These are phyloP conservation scores for Apophysomyces trapeziformis DNA, from an alignment of 371 early-diverging fungal species.

Conservation along the genomic window DNA sequence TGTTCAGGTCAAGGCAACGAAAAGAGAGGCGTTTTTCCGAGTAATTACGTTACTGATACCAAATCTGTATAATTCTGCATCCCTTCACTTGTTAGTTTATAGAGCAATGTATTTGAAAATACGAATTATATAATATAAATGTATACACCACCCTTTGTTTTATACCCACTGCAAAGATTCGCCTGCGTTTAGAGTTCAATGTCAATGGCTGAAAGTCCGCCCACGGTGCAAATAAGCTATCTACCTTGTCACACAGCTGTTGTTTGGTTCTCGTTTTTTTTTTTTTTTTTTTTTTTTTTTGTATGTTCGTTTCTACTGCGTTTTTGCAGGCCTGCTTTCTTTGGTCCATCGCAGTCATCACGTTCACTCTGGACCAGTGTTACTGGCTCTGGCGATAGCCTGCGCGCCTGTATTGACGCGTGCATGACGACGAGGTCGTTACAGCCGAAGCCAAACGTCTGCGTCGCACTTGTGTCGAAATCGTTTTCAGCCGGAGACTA, in stretches of 20 bases:
- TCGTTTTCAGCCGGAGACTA: constrained; percentile 39
- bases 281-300: too few relatives aligned
- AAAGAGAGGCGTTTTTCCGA: constrained; percentile 40
- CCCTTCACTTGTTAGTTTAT: too few relatives aligned
- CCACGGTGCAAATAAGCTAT: too few relatives aligned
- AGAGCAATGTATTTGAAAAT: too few relatives aligned
- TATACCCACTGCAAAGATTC: too few relatives aligned
- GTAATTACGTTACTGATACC: constrained; percentile 41
- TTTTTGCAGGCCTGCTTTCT: background rate
- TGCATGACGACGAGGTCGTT: constrained; percentile 8
- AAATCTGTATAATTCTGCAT: constrained; percentile 15
- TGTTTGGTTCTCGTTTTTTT: too few relatives aligned
- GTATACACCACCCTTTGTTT: too few relatives aligned
- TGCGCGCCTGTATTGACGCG: constrained; percentile 36
- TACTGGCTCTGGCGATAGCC: constrained; percentile 30
- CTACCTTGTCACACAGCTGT: too few relatives aligned
- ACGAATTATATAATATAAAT: too few relatives aligned
- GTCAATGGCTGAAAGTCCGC: too few relatives aligned
- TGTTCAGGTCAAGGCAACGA: constrained; percentile 14
- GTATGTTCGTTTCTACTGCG: too few relatives aligned
- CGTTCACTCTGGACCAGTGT: constrained; percentile 34
- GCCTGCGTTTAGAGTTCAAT: too few relatives aligned
- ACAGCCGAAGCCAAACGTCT: constrained; percentile 29
- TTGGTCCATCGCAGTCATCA: background rate
- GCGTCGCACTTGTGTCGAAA: constrained; percentile 47